Evolutionary conservation across 352 stramenopile species (phyloP).

Genomic region (Globisporangium iwayamae): DNA sequence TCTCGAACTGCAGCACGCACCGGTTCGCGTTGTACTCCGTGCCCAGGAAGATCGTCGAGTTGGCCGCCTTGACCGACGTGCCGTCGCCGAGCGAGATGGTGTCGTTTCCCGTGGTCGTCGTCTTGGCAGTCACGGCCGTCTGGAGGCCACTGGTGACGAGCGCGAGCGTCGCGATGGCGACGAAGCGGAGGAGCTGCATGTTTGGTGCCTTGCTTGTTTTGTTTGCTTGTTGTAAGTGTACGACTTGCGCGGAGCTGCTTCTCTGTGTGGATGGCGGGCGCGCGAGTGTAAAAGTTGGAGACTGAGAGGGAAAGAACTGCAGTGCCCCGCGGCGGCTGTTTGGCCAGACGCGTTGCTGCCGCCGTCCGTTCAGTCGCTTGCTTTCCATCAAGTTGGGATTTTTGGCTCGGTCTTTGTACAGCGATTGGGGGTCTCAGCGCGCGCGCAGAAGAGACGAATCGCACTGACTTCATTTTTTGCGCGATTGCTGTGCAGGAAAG

Average conservation of each 20-base stretch:
- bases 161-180: constrained; percentile 14
- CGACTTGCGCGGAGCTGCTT: constrained; percentile 1
- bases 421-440: too few relatives aligned
- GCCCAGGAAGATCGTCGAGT: constrained; percentile 51
- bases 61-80: constrained; percentile 47
- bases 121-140: background rate
- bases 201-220: background rate
- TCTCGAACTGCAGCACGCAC: constrained; percentile 69
- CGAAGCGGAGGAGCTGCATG: constrained; percentile 16
- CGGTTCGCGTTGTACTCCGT: constrained; percentile 68
- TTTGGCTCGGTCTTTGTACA: too few relatives aligned
- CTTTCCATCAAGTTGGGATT: too few relatives aligned
- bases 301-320: constrained; percentile 8
- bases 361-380: too few relatives aligned
- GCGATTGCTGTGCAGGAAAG: too few relatives aligned
- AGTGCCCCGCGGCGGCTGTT: too few relatives aligned
- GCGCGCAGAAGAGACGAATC: too few relatives aligned
- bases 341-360: too few relatives aligned
- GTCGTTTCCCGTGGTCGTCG: constrained; percentile 20
- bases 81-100: constrained; percentile 63
- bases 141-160: background rate
- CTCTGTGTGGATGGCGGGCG: background rate
- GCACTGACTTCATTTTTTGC: too few relatives aligned
- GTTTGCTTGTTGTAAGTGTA: constrained; percentile 7
- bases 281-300: constrained; percentile 18